phyloP scores from a whole-genome alignment of 257 asterid species.

The Pogostemon cablin region DNA sequence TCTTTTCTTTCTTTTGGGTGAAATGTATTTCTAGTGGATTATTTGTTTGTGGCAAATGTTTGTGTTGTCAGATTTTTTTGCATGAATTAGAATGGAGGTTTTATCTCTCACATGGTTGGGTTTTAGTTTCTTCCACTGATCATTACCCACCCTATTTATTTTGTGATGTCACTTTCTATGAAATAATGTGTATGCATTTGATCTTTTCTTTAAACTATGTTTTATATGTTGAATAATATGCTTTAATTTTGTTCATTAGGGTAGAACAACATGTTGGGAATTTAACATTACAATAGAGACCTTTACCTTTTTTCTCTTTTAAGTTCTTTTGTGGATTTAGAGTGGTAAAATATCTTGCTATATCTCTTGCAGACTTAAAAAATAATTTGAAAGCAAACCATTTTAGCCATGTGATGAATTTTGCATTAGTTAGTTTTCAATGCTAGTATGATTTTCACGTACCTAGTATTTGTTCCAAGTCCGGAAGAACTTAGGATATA shows the following conservation, averaged over 20 bases:
- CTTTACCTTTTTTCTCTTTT: not conserved
- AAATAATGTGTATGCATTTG: too few species aligned
- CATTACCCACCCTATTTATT: conserved; percentile 9
- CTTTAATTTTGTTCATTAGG: not conserved
- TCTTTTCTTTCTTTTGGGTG: not conserved
- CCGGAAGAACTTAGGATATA: too few species aligned
- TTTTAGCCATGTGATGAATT: too few species aligned
- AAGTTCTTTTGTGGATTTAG: conserved; percentile 1
- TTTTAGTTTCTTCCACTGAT: conserved; percentile 16
- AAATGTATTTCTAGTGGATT: not conserved
- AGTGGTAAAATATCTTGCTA: conserved; percentile 10
- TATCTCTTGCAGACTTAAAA: too few species aligned
- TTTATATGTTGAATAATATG: not conserved
- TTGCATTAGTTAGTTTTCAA: too few species aligned
- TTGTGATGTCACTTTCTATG: not conserved
- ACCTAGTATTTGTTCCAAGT: too few species aligned
- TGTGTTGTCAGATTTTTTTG: not conserved
- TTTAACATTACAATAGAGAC: not conserved
- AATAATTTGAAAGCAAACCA: too few species aligned
- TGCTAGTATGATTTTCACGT: too few species aligned
- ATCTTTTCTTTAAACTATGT: not conserved
- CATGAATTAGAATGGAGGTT: not conserved
- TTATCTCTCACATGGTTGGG: conserved; percentile 1
- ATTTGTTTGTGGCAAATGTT: conserved; percentile 11
- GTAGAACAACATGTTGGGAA: conserved; percentile 1